Evolutionary conservation across 176 grass and related monocot species (phyloP), one percentile per base, ranked within the genome.

Genomic region (Eremochloa ophiuroides): DNA sequence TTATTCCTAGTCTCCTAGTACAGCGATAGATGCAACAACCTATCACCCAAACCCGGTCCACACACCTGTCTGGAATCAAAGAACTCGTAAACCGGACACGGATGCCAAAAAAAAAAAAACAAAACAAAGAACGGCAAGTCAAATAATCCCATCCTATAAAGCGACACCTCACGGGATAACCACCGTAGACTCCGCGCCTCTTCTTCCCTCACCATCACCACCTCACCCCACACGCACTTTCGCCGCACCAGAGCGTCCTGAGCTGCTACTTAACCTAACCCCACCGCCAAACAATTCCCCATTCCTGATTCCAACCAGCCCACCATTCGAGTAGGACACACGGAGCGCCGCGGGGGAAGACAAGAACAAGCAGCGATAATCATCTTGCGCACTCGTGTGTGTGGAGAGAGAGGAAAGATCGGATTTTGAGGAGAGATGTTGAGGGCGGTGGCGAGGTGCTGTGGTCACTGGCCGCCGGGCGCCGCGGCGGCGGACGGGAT

Each of bases 401-500:
- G 50, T 50, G 16, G 5, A 9, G 7, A 9, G 48, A 53, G 22
- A 80, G 46, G 9, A 83, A 80, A 46, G 34, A 1, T 82, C 7
- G 83, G 77, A 65, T 71, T 66, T 85, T 43, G 44, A 11, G 8
- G 13, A 17, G 23, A 60, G 56, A 80, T 87, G 85, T 35, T 81
- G 42, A 84, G 87, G 76, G 80, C 91, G 8, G 27, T 93, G 73
- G 91, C 91, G 69, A 61, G 83, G 77, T 97, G 86, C 86, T 90
- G 91, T 39, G 91, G 94, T 1, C 82, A 81, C 83, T 83, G 88
- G 73, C 88, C 83, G 60, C 76, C 69, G 80, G 85, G 59, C 56
- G 75, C 81, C 26, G 74, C 75, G 80, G 92, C 86, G 83, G 92
- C 82, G 86, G 91, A 97, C 46, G 85, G 76, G 51, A 88, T 97